A percentile compares a stretch with the other conserved stretches of the same genome.
Conservation (phyloP, 2,329 filamentous ascomycete species). For the Phoma sp. region DNA sequence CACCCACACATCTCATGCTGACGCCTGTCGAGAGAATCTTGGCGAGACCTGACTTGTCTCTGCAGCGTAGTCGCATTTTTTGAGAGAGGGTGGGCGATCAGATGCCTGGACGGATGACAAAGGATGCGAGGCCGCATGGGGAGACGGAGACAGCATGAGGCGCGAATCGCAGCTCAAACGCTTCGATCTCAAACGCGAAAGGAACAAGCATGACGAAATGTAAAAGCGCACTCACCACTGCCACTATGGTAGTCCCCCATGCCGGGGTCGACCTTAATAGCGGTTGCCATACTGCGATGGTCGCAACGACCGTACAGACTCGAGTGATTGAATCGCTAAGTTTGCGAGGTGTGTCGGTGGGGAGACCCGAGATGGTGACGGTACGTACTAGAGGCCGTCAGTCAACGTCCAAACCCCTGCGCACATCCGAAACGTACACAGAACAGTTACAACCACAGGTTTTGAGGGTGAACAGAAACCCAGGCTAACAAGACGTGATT, state of each 20-base stretch:
- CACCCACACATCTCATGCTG: slow-evolving; percentile 34
- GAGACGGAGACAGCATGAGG: slow-evolving; percentile 25
- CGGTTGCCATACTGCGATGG: slow-evolving; percentile 39
- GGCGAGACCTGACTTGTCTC: slow-evolving; percentile 44
- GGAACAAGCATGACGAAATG: slow-evolving; percentile 27
- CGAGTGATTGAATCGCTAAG: no score
- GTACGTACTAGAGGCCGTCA: slow-evolving; percentile 29
- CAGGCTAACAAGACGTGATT: slow-evolving; percentile 6
- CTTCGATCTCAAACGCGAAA: slow-evolving; percentile 37
- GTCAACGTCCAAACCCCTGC: slow-evolving; percentile 26
- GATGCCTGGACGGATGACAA: slow-evolving; percentile 18
- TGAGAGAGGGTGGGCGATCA: slow-evolving; percentile 21
- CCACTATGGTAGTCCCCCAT: slow-evolving; percentile 42
- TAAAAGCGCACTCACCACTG: slow-evolving; percentile 38
- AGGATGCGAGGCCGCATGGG: slow-evolving; percentile 19
- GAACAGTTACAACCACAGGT: slow-evolving; percentile 16
- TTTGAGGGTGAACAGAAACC: background rate
- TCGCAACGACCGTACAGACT: slow-evolving; percentile 30
- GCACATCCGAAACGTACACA: slow-evolving; percentile 35
- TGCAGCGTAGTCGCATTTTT: slow-evolving; percentile 25
- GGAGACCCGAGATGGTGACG: slow-evolving; percentile 5
- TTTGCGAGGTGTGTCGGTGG: slow-evolving; percentile 1
- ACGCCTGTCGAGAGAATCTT: slow-evolving; percentile 22
- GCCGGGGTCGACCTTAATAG: slow-evolving; percentile 43
- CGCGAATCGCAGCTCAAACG: slow-evolving; percentile 41